phyloP scores from a whole-genome alignment of 768 basidiomycete species.

The Leccinum disarticulatum region DNA sequence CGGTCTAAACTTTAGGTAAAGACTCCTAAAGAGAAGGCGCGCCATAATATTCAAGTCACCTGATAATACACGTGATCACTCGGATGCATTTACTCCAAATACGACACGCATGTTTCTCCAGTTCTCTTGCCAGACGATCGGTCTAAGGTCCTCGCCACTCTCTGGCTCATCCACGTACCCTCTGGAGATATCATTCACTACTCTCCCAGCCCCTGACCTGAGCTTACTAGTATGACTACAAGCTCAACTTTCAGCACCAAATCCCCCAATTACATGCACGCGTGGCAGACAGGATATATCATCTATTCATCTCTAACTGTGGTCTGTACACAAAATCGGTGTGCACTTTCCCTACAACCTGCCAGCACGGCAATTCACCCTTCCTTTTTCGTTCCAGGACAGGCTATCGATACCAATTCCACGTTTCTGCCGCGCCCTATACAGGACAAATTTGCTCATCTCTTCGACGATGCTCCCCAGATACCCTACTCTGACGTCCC shows the following conservation, averaged over 20 bases:
- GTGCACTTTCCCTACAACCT: conserved; percentile 9
- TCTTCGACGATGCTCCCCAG: conserved; percentile 89
- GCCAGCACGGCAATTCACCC: not conserved
- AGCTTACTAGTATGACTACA: too few species aligned
- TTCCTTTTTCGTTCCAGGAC: conserved; percentile 40
- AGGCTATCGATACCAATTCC: conserved; percentile 83
- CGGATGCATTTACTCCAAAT: too few species aligned
- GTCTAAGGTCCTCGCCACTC: too few species aligned
- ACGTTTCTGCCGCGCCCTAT: conserved; percentile 81
- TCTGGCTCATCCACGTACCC: too few species aligned
- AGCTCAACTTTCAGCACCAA: conserved; percentile 77
- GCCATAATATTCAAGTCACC: too few species aligned
- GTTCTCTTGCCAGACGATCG: too few species aligned
- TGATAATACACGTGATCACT: too few species aligned
- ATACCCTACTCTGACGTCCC: conserved; percentile 69
- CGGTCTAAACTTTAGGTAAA: too few species aligned
- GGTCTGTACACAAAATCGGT: conserved; percentile 85
- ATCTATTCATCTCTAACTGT: conserved; percentile 79
- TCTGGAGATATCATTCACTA: conserved; percentile 32
- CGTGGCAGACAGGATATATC: conserved; percentile 73
- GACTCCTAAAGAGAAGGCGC: too few species aligned
- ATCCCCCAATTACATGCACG: conserved; percentile 85
- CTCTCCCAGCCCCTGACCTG: too few species aligned
- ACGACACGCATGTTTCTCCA: too few species aligned
- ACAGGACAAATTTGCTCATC: conserved; percentile 74